Evolutionary conservation across 805 yeast genomes (phyloP), one percentile per base, ranked within the genome.

Genomic region (Hermanozyma aechmeae): DNA sequence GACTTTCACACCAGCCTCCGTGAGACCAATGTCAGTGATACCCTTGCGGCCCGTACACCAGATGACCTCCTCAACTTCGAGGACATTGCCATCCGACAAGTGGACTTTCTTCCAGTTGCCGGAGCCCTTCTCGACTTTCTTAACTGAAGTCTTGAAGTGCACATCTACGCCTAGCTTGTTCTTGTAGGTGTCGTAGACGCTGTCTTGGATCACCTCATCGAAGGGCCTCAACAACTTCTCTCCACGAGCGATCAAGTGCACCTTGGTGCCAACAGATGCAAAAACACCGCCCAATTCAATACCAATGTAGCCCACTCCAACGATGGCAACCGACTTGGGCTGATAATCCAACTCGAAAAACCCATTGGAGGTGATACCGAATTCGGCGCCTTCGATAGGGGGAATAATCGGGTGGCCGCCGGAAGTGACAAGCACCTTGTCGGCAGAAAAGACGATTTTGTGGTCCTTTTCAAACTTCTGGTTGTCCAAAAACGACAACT

Each of bases 221-320:
- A 92, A 92, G 34, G 78, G 72, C 53, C 97, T 76, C 54, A 92
- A 68, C 16, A 92, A 87, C 2, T 87, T 79, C 34, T 87, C 89
- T 41, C 94, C 93, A 64, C 99, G 78, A 38, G 89, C 82, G 36
- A 89, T 71, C 55, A 92, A 54, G 53, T 83, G 89, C 26, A 95
- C 79, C 42, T 89, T 85, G 11, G 89, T 53, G 12, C 94, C 95
- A 37, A 92, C 68, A 15, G 85, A 85, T 41, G 82, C 71, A 74
- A 92, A 89, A 25, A 92, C 86, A 38, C 98, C 98, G 5, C 96
- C 81, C 29, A 92, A 71, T 63, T 92, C 99, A 27, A 86, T 80
- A 33, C 95, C 97, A 52, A 92, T 92, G 61, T 92, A 92, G 25
- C 99, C 99, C 22, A 96, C 96, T 45, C 99, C 99, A 9, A 92